A percentile compares a stretch with the other conserved stretches of the same genome.
phyloP scores from a whole-genome alignment of 1,139 yeast genomes.

The Yamadazyma sp. region DNA sequence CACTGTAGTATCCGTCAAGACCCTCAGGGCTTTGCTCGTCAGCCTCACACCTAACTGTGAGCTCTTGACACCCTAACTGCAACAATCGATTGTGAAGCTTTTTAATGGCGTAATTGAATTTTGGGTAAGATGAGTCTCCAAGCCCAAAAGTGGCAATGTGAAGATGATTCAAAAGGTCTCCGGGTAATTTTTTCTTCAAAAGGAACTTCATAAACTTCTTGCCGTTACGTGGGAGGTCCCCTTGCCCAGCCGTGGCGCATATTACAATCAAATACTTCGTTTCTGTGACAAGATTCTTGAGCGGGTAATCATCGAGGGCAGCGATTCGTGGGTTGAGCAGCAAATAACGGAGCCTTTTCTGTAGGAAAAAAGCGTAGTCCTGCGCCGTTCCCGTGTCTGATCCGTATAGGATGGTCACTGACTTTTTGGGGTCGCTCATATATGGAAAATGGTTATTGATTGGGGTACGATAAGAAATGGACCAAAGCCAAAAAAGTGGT shows the following conservation, averaged over 20 bases:
- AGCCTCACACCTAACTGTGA: slow-evolving; percentile 78
- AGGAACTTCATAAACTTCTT: slow-evolving; percentile 71
- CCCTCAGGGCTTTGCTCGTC: slow-evolving; percentile 86
- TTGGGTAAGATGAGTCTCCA: slow-evolving; percentile 93
- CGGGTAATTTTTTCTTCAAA: slow-evolving; percentile 66
- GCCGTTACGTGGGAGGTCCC: slow-evolving; percentile 84
- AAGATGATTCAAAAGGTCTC: slow-evolving; percentile 60
- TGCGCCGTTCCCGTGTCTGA: slow-evolving; percentile 93
- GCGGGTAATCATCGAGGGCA: slow-evolving; percentile 64
- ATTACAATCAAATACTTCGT: slow-evolving; percentile 58
- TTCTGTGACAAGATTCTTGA: slow-evolving; percentile 48
- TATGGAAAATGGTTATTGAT: not conserved
- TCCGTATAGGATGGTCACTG: slow-evolving; percentile 71
- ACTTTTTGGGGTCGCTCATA: slow-evolving; percentile 3
- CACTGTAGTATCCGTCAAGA: slow-evolving; percentile 70
- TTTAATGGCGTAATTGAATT: slow-evolving; percentile 80
- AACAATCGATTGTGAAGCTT: slow-evolving; percentile 74
- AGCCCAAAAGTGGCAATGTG: slow-evolving; percentile 77
- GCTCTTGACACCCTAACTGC: slow-evolving; percentile 80
- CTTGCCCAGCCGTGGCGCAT: slow-evolving; percentile 91
- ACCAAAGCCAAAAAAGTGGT: not conserved
- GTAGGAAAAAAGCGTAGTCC: slow-evolving; percentile 74
- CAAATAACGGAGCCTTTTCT: slow-evolving; percentile 55
- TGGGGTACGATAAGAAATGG: not conserved
- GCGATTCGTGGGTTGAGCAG: slow-evolving; percentile 53